Base-by-base conservation (phyloP, 1,284 basidiomycete species). In the Trametes sp. region DNA sequence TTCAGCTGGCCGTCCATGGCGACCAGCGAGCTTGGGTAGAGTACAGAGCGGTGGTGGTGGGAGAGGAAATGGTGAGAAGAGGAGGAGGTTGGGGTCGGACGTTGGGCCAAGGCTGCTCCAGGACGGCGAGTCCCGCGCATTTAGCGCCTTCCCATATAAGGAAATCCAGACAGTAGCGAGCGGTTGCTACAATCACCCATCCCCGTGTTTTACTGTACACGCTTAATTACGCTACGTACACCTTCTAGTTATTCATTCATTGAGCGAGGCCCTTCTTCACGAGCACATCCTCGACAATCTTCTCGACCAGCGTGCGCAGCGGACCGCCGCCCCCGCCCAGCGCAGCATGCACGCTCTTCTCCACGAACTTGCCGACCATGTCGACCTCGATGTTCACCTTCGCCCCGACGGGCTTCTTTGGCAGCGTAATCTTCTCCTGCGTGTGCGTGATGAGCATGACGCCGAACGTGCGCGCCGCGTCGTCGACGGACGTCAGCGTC, bases 381-480 rank as follows among this genome's bases (percentile, higher is more conserved):
- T 97, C 95, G 51, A 93, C 94, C 80, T 99, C 97, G 67, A 98
- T 88, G 75, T 99, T 99, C 64, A 98, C 96, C 67, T 84, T 90
- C 44, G 89, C 85, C 0, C 95, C 96, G 0, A 91, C 75, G 11
- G 76, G 73, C 78, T 99, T 98, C 59, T 79, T 82, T 31, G 86
- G 85, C 53, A 99, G 81, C 8, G 95, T 93, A 65, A 98, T 92
- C 78, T 92, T 94, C 70, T 89, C 81, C 73, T 98, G 95, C 33
- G 95, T 98, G 77, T 99, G 96, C 64, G 89, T 88, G 77, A 99
- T 98, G 64, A 99, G 86, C 93, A 98, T 98, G 65, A 99, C 87
- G 38, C 90, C 89, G 75, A 99, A 98, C 54, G 81, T 86, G n/a
- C 86, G 75, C 53, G 81, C 73, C 14, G 76, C 73, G 70, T 96